Percentiles rank a stretch among this genome's conserved stretches.
phyloP scores from a whole-genome alignment of 2,329 filamentous ascomycete genomes.

The Botrytis fragariae region DNA sequence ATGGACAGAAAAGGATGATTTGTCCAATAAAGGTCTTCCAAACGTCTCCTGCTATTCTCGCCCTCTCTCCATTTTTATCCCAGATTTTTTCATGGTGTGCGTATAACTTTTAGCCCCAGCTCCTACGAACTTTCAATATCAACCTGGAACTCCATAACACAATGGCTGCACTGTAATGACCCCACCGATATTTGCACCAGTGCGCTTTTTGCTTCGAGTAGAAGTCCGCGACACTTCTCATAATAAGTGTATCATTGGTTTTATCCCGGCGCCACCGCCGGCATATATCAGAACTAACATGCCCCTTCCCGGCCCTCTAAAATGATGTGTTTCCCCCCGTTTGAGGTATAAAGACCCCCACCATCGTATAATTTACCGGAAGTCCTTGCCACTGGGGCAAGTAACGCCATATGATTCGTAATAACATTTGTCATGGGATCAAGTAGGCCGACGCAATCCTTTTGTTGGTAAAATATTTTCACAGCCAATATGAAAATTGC shows the following conservation, averaged over 20 bases:
- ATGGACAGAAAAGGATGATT: not conserved
- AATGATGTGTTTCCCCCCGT: not conserved
- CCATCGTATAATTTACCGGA: not conserved
- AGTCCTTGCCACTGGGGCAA: not conserved
- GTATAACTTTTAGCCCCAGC: not conserved
- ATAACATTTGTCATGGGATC: not conserved
- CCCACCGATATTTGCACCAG: not conserved
- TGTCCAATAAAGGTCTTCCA: not conserved
- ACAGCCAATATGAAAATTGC: not conserved
- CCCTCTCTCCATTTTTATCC: not conserved
- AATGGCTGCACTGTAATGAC: not conserved
- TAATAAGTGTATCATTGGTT: not conserved
- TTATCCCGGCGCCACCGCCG: not conserved
- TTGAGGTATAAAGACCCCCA: not conserved
- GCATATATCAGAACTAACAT: not conserved
- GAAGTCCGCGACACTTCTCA: not conserved
- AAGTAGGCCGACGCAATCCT: not conserved
- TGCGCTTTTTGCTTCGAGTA: not conserved
- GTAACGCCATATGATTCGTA: not conserved
- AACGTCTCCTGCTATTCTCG: not conserved
- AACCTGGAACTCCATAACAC: not conserved
- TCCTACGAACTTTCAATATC: not conserved
- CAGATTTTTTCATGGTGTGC: not conserved
- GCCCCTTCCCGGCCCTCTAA: accelerated
- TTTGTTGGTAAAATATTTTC: not conserved